Percentiles rank a stretch among this genome's conserved stretches.
Evolutionary conservation across 2,329 filamentous ascomycete species (phyloP).

Genomic region (Botrytis galanthina): DNA sequence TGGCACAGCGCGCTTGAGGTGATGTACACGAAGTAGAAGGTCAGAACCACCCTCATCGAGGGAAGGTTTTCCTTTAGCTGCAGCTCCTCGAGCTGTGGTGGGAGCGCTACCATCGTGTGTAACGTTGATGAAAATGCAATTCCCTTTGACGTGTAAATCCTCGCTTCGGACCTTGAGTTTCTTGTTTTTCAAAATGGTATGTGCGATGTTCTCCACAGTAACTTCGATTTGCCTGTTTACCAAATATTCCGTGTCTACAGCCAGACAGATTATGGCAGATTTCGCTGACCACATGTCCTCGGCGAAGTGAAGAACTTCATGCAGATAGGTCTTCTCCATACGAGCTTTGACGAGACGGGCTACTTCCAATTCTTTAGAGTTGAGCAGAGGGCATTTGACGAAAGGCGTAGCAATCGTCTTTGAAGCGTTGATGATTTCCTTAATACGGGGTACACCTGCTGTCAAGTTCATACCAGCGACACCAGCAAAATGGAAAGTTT

Average conservation of each 20-base stretch:
- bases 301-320: constrained; percentile 75
- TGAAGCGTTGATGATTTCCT: constrained; percentile 99
- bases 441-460: constrained; percentile 98
- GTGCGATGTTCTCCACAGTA: constrained; percentile 66
- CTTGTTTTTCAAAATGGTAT: constrained; percentile 75
- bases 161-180: constrained; percentile 72
- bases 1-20: constrained; percentile 78
- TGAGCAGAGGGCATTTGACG: constrained; percentile 81
- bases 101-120: constrained; percentile 51
- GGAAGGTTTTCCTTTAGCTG: constrained; percentile 30
- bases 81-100: constrained; percentile 28
- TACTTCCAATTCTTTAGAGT: constrained; percentile 69
- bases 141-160: constrained; percentile 61
- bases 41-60: constrained; percentile 56
- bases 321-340: constrained; percentile 91
- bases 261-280: constrained; percentile 73
- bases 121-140: constrained; percentile 72
- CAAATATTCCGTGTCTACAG: constrained; percentile 77
- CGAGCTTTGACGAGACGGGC: constrained; percentile 90
- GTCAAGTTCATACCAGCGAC: constrained; percentile 99
- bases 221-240: constrained; percentile 80
- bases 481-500: constrained; percentile 99
- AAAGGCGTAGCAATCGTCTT: constrained; percentile 92
- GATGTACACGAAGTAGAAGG: constrained; percentile 75
- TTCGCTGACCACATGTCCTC: constrained; percentile 86